Conservation (phyloP, 2,329 filamentous ascomycete genomes). For the Cladosporium sphaerospermum region DNA sequence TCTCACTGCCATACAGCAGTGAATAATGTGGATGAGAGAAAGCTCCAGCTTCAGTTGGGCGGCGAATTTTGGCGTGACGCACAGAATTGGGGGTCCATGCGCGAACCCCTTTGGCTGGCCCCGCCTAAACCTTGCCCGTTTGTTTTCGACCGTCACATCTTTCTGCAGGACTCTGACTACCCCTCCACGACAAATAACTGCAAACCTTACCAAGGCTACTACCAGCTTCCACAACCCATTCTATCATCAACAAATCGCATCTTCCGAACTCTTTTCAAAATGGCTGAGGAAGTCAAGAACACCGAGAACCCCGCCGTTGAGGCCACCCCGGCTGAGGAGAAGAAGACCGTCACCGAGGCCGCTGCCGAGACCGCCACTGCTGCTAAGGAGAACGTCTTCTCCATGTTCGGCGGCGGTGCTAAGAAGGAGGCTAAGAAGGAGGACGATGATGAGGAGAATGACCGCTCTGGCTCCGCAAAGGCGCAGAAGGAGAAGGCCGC, state of each 20-base stretch:
- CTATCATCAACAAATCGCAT: not conserved
- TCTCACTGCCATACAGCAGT: too few species aligned
- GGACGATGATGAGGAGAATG: slow-evolving; percentile 60
- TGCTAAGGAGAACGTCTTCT: slow-evolving; percentile 66
- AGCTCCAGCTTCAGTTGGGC: too few species aligned
- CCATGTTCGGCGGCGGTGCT: slow-evolving; percentile 96
- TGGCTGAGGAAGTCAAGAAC: slow-evolving; percentile 28
- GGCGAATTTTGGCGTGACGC: too few species aligned
- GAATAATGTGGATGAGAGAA: too few species aligned
- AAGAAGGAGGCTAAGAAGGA: slow-evolving; percentile 95
- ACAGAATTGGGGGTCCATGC: not conserved
- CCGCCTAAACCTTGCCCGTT: not conserved
- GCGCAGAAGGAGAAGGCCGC: slow-evolving; percentile 59
- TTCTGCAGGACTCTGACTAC: not conserved
- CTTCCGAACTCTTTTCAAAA: slow-evolving; percentile 10
- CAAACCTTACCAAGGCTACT: not conserved
- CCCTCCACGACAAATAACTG: not conserved
- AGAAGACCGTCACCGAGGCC: slow-evolving; percentile 32
- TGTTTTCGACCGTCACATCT: slow-evolving; percentile 2
- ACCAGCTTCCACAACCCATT: not conserved
- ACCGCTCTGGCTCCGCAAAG: slow-evolving; percentile 77
- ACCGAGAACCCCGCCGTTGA: slow-evolving; percentile 22
- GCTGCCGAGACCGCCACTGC: slow-evolving; percentile 33
- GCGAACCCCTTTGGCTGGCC: not conserved
- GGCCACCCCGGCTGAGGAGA: slow-evolving; percentile 36